Base-by-base conservation (phyloP, 23 red algal genomes). In the Cyanidiococcus yangmingshanensis region DNA sequence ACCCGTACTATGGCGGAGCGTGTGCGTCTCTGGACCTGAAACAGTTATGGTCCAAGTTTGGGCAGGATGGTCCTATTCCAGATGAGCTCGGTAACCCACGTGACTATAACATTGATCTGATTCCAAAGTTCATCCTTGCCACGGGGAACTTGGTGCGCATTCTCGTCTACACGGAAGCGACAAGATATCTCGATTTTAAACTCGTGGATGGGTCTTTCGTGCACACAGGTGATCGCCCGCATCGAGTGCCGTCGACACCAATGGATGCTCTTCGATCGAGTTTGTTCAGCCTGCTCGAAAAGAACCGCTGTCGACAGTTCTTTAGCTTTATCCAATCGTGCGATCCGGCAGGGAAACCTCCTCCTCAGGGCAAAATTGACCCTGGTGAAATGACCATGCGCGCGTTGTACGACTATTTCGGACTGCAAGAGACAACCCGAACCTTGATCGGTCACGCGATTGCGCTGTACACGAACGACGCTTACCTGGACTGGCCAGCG, bases 51-150 rank as follows among this genome's bases (percentile, higher is more conserved):
- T 76, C 80, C 24, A 80, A 91, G 78, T 92, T 89, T 58, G 82
- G 82, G 31, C 57, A 59, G 18, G 58, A 67, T 0, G 17, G 71
- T 38, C 32, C 32, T 12, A 71, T 71, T 32, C 77, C 82, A 3
- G 79, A 67, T 0, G 76, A 84, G 37, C 25, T 90, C 34, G 88
- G 84, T 17, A 81, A 51, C 31, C 30, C 82, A 15, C 86, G 94
- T 78, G 94, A 91, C 58, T 98, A 98, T 79, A 89, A 92, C 77
- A 76, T 98, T 12, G 94, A 98, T 59, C 85, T 91, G 57, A 80
- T 98, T 74, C 94, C 94, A 38, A 98, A 98, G 77, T 91, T 98
- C 67, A 98, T 98, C 86, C 81, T 98, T 59, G 89, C 88, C 0
- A 80, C 82, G 41, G 94, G 94, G 38, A 59, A 87, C 40, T 77